Evolutionary conservation across 1,139 yeast species (phyloP), one percentile per base, ranked within the genome.

Genomic region (Blastobotrys illinoisensis): DNA sequence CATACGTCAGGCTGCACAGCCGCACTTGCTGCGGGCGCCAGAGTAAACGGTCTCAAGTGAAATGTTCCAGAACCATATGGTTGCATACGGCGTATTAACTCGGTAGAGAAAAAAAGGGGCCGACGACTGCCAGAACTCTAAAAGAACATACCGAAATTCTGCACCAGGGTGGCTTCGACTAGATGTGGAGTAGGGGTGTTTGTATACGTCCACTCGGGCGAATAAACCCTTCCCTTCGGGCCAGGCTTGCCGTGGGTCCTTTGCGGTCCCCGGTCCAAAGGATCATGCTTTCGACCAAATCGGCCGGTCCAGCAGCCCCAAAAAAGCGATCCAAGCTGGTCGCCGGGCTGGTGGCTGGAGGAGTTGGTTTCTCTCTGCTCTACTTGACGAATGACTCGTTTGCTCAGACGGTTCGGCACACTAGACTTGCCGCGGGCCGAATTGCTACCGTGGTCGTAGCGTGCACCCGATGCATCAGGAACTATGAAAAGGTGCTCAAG

Each of bases 401-500:
- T 46, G 40, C 49, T 3, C 70, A 69, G 23, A 67, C 71, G 1
- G 60, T 62, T 5, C 58, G 61, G 16, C 69, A 69, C 48, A 52
- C 66, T 0, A 57, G 54, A 16, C 62, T 65, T 36, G 72, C 70
- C 0, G 44, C 55, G 7, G 61, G 64, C 50, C 65, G 74, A 26
- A 59, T 68, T 14, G 58, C 67, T 2, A 68, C 72, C 7, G 74
- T 71, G 1, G 62, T 68, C 1, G 60, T 58, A 5, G 72, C 74
- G 9, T 62, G 70, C 4, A 44, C 58, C 13, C 58, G 68, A 16
- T 70, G 74, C 50, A 66, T 71, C 28, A 57, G 61, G 53, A 53
- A 60, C 24, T 93, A 93, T 70, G 77, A 85, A 56, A 76, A 75
- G 51, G 77, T 82, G 0, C 73, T 91, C 46, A 76, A 74, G 18